Evolutionary conservation across 176 grass and related monocot species (phyloP), one percentile per base, ranked within the genome.

Genomic region (Olyra latifolia): DNA sequence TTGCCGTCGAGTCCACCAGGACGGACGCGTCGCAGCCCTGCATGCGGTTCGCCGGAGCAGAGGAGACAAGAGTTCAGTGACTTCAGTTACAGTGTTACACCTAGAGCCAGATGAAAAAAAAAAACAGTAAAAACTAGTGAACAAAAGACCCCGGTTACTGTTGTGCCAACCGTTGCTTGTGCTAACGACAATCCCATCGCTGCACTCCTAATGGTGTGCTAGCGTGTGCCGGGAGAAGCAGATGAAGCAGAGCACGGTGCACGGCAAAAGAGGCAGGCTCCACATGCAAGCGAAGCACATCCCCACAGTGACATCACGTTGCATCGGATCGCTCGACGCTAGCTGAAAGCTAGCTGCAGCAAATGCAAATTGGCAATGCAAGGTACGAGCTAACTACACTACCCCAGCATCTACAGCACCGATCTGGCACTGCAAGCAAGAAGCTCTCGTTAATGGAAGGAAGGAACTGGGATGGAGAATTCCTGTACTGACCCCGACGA

Each of bases 21-120:
- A 93, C 75, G 0, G 91, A 93, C 2, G 28, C 91, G 62, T 93
- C 91, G 66, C 91, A 93, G 0, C 91, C 91, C 90, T 92, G 83
- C 69, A 20, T n/a, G n/a, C n/a, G 10, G 23, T 25, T 3, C 22
- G 47, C 13, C 49, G 17, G 22, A 25, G 22, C 23, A 5, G 55
- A 10, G 22, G n/a, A n/a, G n/a, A n/a, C n/a, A n/a, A 58, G 22
- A 11, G 2, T 41, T 55, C 72, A 42, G 52, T 75, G 15, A 58
- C n/a, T n/a, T n/a, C n/a, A n/a, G n/a, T n/a, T n/a, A n/a, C n/a
- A n/a, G n/a, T n/a, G n/a, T n/a, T n/a, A n/a, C n/a, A n/a, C n/a
- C n/a, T n/a, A n/a, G n/a, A 58, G 25, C 55, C 10, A 58, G 22
- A 58, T 12, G 70, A 14, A 49, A 23, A 5, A 5, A 0, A 20